Base-by-base conservation (phyloP, 2,329 filamentous ascomycete species). In the Botrytis fragariae region DNA sequence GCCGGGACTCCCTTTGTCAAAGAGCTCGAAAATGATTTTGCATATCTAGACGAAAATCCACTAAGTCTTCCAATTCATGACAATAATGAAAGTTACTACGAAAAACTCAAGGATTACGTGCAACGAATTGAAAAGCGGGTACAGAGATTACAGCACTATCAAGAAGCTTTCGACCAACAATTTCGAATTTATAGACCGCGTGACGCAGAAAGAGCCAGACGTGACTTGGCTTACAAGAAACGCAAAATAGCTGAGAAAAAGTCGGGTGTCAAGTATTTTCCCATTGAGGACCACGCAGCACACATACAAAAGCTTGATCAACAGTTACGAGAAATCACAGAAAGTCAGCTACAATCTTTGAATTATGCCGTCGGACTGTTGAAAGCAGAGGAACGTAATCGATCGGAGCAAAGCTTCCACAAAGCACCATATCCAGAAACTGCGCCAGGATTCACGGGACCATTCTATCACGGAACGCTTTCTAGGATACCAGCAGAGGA, bases 221-320 rank as follows among this genome's bases (percentile, higher is more conserved):
- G 25, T n/a, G 64, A 67, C 29, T 51, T 51, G 8, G 45, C 45
- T 54, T 68, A 68, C 64, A 68, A 54, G 48, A 68, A 39, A 29
- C 45, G 64, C 5, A 63, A 63, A 63, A 54, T 54, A 68, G 48
- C 64, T 3, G 45, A 51, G 20, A 51, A 32, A 48, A 48, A 67
- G n/a, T 51, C 44, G 10, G 64, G 20, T 48, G 32, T 39, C 22
- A 67, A 51, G 14, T 67, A 51, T n/a, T 29, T 39, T 9, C 64
- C 64, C 3, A 54, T 54, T 5, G 64, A 54, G 32, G 25, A 39
- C 45, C 45, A 67, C 16, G 16, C 22, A 39, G 32, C 14, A 67
- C 45, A n/a, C 20, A 54, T 67, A 39, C 45, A 67, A 54, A 25
- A 67, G 8, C 32, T 67, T n/a, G 64, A 67, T 3, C 32, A 48